These are phyloP conservation scores for Fusarium poae DNA, from an alignment of 2,329 filamentous ascomycete species.

Conservation along the genomic window DNA sequence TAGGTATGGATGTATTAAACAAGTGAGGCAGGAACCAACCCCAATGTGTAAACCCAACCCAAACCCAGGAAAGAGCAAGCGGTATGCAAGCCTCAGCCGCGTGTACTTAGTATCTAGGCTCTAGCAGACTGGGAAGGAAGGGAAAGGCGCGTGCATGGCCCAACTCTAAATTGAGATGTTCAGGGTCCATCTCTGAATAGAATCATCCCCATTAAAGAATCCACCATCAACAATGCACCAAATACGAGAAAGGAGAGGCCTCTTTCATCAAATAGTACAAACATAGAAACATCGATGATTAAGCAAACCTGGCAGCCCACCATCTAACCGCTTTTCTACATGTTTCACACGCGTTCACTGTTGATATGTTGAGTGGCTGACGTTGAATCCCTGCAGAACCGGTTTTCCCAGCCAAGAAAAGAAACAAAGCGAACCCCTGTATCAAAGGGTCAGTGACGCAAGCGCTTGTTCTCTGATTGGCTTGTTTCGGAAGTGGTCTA, in stretches of 20 bases:
- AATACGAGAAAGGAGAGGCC: constrained; percentile 35
- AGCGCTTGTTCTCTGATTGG: constrained; percentile 32
- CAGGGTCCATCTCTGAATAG: constrained; percentile 30
- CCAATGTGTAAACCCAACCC: neutral
- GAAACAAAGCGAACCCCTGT: constrained; percentile 17
- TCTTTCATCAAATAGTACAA: constrained; percentile 25
- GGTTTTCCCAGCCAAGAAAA: constrained; percentile 41
- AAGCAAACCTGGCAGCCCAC: constrained; percentile 7
- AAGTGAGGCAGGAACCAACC: neutral
- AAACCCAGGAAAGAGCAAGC: neutral
- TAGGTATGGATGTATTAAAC: neutral
- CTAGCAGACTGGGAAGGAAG: no score
- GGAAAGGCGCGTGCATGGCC: neutral
- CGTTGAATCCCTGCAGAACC: constrained; percentile 30
- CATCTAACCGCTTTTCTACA: constrained; percentile 4
- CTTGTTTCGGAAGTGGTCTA: constrained; percentile 13
- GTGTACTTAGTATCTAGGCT: no score
- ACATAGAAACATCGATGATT: constrained; percentile 29
- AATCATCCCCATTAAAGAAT: constrained; percentile 5
- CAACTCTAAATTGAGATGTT: constrained; percentile 28
- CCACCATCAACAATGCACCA: constrained; percentile 8
- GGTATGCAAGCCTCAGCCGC: constrained; percentile 9
- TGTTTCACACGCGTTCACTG: constrained; percentile 36
- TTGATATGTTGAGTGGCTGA: constrained; percentile 34
- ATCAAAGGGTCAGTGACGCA: constrained; percentile 33